phyloP scores from a whole-genome alignment of 83 land plant species.

The Picea abies region DNA sequence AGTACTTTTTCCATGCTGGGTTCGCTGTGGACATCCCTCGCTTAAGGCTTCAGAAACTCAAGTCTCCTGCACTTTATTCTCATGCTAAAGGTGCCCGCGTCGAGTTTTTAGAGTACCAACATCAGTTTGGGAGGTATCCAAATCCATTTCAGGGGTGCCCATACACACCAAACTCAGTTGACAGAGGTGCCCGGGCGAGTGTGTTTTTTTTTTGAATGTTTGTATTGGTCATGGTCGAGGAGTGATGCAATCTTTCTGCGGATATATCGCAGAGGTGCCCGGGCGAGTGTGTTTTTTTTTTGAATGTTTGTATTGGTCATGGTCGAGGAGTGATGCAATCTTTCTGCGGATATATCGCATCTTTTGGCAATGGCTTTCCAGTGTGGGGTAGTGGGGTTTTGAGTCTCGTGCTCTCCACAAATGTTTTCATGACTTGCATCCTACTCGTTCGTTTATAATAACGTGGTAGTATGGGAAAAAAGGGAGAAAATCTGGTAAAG shows the following conservation, averaged over 20 bases:
- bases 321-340: not conserved
- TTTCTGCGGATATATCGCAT: not conserved
- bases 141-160: slow-evolving; percentile 1
- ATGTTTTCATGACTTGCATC: slow-evolving; percentile 3
- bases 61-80: not conserved
- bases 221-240: too few relatives aligned
- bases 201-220: too few relatives aligned
- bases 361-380: not conserved
- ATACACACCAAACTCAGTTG: not conserved
- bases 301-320: too few relatives aligned
- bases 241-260: slow-evolving; percentile 6
- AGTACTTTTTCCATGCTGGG: not conserved
- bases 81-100: not conserved
- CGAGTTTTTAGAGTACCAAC: too few relatives aligned
- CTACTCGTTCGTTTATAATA: slow-evolving; percentile 7
- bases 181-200: not conserved
- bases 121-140: not conserved
- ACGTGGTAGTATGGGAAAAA: not conserved
- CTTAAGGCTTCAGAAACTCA: not conserved
- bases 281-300: not conserved
- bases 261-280: not conserved
- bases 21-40: not conserved
- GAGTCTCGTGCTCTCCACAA: slow-evolving; percentile 7
- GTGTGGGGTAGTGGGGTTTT: slow-evolving; percentile 16
- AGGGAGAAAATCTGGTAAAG: not conserved